phyloP scores from a whole-genome alignment of 2,329 filamentous ascomycete species.

The Aspergillus neoniger region DNA sequence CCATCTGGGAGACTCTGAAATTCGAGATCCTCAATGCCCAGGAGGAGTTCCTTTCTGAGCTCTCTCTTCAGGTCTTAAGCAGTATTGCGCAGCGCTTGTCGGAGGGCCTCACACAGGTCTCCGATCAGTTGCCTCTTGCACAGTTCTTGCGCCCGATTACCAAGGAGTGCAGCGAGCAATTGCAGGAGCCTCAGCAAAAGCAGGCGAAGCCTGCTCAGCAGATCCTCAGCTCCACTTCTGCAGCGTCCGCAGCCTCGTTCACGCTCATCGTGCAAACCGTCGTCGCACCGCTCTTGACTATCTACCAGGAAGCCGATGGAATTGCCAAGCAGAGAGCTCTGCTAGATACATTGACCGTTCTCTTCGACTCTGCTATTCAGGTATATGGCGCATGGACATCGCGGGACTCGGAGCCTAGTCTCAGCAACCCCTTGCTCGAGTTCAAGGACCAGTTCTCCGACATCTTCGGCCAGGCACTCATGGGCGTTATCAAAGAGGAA shows the following conservation, averaged over 20 bases:
- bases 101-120: conserved; percentile 38
- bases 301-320: conserved; percentile 63
- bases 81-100: conserved; percentile 60
- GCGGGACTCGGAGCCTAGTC: conserved; percentile 37
- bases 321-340: conserved; percentile 65
- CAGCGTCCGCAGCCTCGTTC: conserved; percentile 57
- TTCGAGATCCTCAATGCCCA: conserved; percentile 69
- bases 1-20: conserved; percentile 68
- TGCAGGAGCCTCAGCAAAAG: conserved; percentile 69
- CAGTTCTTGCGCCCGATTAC: conserved; percentile 62
- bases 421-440: conserved; percentile 47
- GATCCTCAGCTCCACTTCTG: conserved; percentile 59
- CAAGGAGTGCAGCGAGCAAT: conserved; percentile 68
- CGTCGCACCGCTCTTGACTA: conserved; percentile 58
- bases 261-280: conserved; percentile 58
- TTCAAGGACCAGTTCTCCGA: conserved; percentile 56
- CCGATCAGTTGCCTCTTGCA: conserved; percentile 48
- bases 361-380: conserved; percentile 60
- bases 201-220: conserved; percentile 66
- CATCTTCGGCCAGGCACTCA: conserved; percentile 57
- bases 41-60: conserved; percentile 65
- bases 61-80: conserved; percentile 58
- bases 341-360: conserved; percentile 60
- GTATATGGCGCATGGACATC: conserved; percentile 59
- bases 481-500: conserved; percentile 55